phyloP scores from a whole-genome alignment of 2,329 filamentous ascomycete genomes.

The Trichoderma arundinaceum region DNA sequence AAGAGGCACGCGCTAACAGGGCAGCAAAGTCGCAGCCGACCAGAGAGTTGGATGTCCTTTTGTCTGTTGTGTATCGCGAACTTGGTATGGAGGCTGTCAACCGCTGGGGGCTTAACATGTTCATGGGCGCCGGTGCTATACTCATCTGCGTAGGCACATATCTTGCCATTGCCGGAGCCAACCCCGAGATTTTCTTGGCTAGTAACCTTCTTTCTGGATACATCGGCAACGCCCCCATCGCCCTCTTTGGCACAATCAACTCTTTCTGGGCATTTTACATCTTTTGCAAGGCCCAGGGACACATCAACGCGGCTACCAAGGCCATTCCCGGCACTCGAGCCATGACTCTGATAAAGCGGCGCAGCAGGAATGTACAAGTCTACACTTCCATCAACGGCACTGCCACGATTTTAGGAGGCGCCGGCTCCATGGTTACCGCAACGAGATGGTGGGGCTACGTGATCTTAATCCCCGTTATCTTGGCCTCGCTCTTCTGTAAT shows the following conservation, averaged over 20 bases:
- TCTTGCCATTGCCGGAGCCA: conserved; percentile 58
- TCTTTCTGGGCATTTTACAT: conserved; percentile 55
- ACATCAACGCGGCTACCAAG: conserved; percentile 41
- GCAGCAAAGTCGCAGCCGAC: conserved; percentile 25
- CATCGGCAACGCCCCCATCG: conserved; percentile 58
- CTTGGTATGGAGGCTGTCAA: conserved; percentile 57
- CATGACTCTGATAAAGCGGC: conserved; percentile 42
- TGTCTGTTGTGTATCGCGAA: conserved; percentile 56
- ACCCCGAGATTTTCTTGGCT: conserved; percentile 49
- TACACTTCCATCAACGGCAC: conserved; percentile 53
- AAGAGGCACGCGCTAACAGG: conserved; percentile 33
- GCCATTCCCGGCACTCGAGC: conserved; percentile 39
- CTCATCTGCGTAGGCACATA: conserved; percentile 58
- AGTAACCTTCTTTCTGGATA: conserved; percentile 63
- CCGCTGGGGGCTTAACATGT: conserved; percentile 56
- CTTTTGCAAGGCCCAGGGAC: conserved; percentile 47
- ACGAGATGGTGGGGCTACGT: conserved; percentile 60
- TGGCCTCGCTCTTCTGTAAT: conserved; percentile 53
- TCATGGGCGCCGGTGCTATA: conserved; percentile 56
- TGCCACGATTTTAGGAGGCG: conserved; percentile 54
- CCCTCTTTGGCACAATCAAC: conserved; percentile 56
- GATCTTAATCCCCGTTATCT: conserved; percentile 56
- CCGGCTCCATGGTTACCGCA: conserved; percentile 56
- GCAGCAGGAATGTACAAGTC: conserved; percentile 50
- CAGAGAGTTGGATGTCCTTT: conserved; percentile 44